Base-by-base conservation (phyloP, 139 green algal genomes). In the Nannochloris sp. region DNA sequence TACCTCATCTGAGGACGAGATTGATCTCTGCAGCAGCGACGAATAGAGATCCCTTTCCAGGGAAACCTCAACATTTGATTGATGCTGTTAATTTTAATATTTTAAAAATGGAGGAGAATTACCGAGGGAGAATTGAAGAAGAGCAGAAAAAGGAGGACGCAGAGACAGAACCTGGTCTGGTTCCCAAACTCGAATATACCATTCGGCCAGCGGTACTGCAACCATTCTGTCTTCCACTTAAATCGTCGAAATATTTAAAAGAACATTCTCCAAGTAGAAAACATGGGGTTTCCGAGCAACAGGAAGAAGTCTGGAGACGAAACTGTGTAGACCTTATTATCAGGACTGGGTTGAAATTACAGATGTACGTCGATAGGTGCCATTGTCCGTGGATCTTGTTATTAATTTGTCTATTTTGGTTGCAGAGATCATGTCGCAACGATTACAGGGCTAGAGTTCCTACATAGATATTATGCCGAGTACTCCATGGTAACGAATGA, bases 401-500 rank as follows among this genome's bases (percentile, higher is more conserved):
- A 54, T 10, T 19, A 10, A 54, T 21, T 8, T 25, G 18, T 19
- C 46, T 16, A 19, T 46, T n/a, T 21, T 24, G 51, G 12, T 44
- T 75, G 46, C 75, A 83, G 76, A 44, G 59, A 67, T 19, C 27
- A 68, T 3, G 8, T 50, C 8, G 64, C 69, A 15, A 29, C 87
- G 8, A 71, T 62, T 12, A 76, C 78, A 9, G 85, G 75, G 24
- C 56, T 74, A 11, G 56, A 78, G 25, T 69, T 88, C 9, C 78
- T 78, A 43, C 85, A 93, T 57, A 78, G 79, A 18, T 93, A 83
- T 67, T 93, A 83, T 29, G 65, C 70, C 0, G 51, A 65, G 29
- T 76, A 80, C 53, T 90, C 82, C 4, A 74, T 91, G 61, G 63
- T 74, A 56, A 61, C 50, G 3, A 89, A 86, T 60, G 81, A 90